These are phyloP conservation scores for Persicaria tinctoria DNA, from an alignment of 148 eudicot genomes.

Conservation along the genomic window DNA sequence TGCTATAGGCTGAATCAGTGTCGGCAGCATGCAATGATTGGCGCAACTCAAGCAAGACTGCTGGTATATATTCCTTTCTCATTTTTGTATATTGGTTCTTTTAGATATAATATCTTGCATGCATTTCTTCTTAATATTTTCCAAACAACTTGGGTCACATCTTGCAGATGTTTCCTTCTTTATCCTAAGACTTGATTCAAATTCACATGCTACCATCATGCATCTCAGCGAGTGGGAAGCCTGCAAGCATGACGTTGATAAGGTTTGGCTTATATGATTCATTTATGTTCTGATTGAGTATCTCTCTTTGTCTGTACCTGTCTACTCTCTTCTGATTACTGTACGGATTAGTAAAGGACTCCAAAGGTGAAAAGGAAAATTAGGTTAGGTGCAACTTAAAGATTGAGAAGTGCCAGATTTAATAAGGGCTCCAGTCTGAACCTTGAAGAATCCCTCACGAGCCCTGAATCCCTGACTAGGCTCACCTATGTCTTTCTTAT, in stretches of 20 bases:
- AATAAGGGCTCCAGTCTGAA: not conserved
- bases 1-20: slow-evolving; percentile 54
- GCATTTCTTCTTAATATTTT: not conserved
- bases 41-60: slow-evolving; percentile 60
- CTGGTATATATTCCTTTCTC: slow-evolving; percentile 34
- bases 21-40: slow-evolving; percentile 69
- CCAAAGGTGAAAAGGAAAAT: not conserved
- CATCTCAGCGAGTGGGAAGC: slow-evolving; percentile 72
- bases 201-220: slow-evolving; percentile 50
- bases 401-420: not conserved
- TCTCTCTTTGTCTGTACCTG: not conserved
- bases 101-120: not conserved
- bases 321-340: not conserved
- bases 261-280: slow-evolving; percentile 38
- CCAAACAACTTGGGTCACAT: slow-evolving; percentile 10
- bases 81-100: slow-evolving; percentile 6
- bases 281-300: not conserved
- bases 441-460: not conserved
- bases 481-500: not conserved
- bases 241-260: slow-evolving; percentile 46
- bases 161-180: slow-evolving; percentile 74
- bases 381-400: not conserved
- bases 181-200: slow-evolving; percentile 47
- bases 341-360: not conserved
- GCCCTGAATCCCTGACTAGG: not conserved